Percentiles rank a stretch among this genome's conserved stretches.
phyloP scores from a whole-genome alignment of 768 basidiomycete genomes.

The Psilocybe subaeruginosa region DNA sequence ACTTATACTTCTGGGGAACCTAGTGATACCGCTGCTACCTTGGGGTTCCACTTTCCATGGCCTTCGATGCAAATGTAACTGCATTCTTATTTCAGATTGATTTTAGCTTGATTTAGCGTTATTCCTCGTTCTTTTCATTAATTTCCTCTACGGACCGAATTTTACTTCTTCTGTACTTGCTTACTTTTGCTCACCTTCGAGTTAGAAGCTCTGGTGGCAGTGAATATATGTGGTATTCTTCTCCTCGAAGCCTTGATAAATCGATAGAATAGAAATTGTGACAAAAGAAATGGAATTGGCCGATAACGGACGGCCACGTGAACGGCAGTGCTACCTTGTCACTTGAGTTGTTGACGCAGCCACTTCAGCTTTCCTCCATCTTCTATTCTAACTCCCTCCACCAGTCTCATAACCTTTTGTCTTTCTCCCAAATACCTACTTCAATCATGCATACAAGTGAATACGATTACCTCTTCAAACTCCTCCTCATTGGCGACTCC shows the following conservation, averaged over 20 bases:
- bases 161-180: too few species aligned
- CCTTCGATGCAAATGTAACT: too few species aligned
- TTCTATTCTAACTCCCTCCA: conserved; percentile 14
- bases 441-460: conserved; percentile 84
- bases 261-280: conserved; percentile 1
- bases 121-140: neutral
- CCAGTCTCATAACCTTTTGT: conserved; percentile 4
- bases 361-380: conserved; percentile 27
- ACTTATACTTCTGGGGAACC: too few species aligned
- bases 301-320: conserved; percentile 33
- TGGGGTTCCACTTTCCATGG: too few species aligned
- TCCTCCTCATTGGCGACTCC: conserved; percentile 92
- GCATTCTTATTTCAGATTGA: neutral
- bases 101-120: neutral
- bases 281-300: conserved; percentile 13
- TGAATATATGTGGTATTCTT: neutral
- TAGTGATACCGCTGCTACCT: too few species aligned
- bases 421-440: conserved; percentile 20
- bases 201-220: too few species aligned
- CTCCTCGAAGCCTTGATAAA: neutral
- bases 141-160: neutral
- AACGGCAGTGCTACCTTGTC: conserved; percentile 27
- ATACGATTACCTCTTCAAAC: conserved; percentile 96
- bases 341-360: conserved; percentile 37
- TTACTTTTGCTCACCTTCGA: too few species aligned